Base-by-base conservation (phyloP, 108 stramenopile species). In the Schizochytrium sp. region DNA sequence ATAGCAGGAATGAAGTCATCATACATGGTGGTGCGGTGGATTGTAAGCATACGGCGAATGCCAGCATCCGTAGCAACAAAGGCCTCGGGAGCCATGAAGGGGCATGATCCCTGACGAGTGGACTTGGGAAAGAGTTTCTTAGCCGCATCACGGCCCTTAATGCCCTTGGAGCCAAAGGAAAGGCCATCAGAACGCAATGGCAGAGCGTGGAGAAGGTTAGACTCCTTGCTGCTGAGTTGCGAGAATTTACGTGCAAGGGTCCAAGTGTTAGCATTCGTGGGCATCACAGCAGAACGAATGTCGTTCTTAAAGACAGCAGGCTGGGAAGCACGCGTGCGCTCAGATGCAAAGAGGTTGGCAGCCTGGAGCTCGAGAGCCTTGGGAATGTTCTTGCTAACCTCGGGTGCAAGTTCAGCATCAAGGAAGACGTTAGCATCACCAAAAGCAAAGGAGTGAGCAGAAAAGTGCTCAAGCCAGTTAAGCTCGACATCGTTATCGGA, bases 61-160 rank as follows among this genome's bases (percentile, higher is more conserved):
- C 50, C 76, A 5, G 76, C 76, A 40, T 83, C 76, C 8, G 76
- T 83, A 53, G 76, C 76, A 2, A 83, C 76, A 83, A 83, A 83
- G 47, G 47, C 76, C 28, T 69, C 64, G 28, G 64, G 64, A 8
- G 12, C 15, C 64, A 69, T 69, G 64, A 69, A 69, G 1, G 64
- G 64, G 28, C 64, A 69, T 38, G 12, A 10, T 44, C 44, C 42
- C 12, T 38, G 12, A 12, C 64, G 64, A 38, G 40, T 12, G 19
- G 64, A 7, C 19, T 69, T 7, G 12, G 64, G 64, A 15, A 69
- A 69, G 19, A 69, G 64, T 44, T 69, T 69, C 19, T 38, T 44
- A 3, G 64, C 64, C 10, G 44, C 5, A 7, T 69, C 44, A 15
- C 64, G 64, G 42, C 19, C 64, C 42, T 44, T 69, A 38, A 69